phyloP scores from a whole-genome alignment of 2,329 filamentous ascomycete genomes.

The Ophiostoma sp. region DNA sequence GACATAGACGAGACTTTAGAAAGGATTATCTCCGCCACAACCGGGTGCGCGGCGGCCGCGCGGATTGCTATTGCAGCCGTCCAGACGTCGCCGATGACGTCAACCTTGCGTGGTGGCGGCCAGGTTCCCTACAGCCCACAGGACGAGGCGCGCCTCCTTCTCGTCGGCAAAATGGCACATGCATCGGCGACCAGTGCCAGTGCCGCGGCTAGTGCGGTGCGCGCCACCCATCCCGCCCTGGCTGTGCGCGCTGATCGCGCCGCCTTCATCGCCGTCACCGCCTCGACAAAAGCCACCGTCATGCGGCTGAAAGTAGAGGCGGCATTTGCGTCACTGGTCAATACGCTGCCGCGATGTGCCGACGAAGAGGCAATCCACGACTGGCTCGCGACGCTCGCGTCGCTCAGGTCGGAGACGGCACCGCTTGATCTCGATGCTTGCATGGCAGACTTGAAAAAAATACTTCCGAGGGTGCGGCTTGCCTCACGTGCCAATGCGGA shows the following conservation, averaged over 20 bases:
- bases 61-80: neutral
- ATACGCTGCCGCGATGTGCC: neutral
- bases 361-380: neutral
- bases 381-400: neutral
- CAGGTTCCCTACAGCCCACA: neutral
- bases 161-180: neutral
- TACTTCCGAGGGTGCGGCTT: too few relatives aligned
- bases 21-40: too few relatives aligned
- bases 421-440: neutral
- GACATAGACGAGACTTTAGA: neutral
- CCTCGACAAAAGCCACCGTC: neutral
- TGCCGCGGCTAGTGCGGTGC: neutral
- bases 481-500: neutral
- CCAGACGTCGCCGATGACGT: neutral
- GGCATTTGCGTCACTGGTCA: neutral
- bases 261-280: neutral
- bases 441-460: neutral
- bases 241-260: neutral
- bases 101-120: neutral
- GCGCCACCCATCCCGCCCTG: neutral
- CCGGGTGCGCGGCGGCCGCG: too few relatives aligned
- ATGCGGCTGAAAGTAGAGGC: neutral
- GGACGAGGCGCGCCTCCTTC: neutral
- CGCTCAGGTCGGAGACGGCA: neutral
- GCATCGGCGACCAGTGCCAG: neutral